phyloP scores from a whole-genome alignment of 768 basidiomycete species.

The Agaricus sinodeliciosus region DNA sequence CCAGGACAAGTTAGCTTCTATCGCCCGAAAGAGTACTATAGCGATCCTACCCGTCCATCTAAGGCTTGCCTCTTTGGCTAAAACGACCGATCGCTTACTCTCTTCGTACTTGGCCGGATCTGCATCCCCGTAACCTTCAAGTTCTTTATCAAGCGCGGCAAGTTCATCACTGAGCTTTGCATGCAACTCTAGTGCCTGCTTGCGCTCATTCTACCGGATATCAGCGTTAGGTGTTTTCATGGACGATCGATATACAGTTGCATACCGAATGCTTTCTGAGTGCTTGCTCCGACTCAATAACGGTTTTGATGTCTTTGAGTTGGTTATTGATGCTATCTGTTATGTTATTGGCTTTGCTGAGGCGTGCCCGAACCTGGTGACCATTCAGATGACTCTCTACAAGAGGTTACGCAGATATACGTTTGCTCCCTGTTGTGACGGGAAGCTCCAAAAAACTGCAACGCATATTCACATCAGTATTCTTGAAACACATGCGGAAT shows the following conservation, averaged over 20 bases:
- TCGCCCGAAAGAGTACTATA: not conserved
- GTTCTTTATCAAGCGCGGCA: constrained; percentile 49
- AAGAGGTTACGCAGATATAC: constrained; percentile 31
- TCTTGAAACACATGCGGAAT: constrained; percentile 14
- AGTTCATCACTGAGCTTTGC: constrained; percentile 45
- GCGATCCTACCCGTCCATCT: constrained; percentile 79
- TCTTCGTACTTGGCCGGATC: constrained; percentile 80
- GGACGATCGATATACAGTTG: not conserved
- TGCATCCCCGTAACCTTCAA: constrained; percentile 73
- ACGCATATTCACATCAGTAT: constrained; percentile 16
- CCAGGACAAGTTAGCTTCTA: not conserved
- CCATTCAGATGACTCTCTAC: not conserved
- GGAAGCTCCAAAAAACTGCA: constrained; percentile 93
- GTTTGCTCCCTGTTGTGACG: constrained; percentile 76
- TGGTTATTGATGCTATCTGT: constrained; percentile 37
- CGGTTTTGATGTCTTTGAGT: constrained; percentile 38
- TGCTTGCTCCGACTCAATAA: constrained; percentile 44
- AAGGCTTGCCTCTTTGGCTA: constrained; percentile 78
- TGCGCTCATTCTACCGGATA: not conserved
- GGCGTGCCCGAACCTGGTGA: constrained; percentile 49
- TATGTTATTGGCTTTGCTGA: constrained; percentile 43
- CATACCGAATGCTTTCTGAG: constrained; percentile 53
- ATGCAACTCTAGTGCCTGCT: constrained; percentile 26
- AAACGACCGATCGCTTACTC: constrained; percentile 59
- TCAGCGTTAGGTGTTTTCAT: not conserved